A percentile compares a stretch with the other conserved stretches of the same genome.
These are phyloP conservation scores for Acacia concinna DNA, from an alignment of 331 rosid genomes.

Conservation along the genomic window DNA sequence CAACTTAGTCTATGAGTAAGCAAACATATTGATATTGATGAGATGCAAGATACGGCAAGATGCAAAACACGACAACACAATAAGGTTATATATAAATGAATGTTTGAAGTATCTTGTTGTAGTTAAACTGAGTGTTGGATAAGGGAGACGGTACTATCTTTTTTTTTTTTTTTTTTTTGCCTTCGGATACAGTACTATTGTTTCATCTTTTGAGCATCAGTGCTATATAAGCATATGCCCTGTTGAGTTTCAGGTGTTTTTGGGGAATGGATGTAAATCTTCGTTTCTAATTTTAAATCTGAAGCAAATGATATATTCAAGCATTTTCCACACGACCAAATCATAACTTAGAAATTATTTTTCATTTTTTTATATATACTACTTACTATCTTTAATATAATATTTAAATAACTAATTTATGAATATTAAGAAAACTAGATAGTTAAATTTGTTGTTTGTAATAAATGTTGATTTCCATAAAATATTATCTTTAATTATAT, in stretches of 20 bases:
- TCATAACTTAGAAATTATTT: not conserved
- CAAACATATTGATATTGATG: not conserved
- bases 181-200: too few relatives aligned
- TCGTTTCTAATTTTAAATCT: not conserved
- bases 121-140: not conserved
- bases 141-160: too few relatives aligned
- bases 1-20: constrained; percentile 47
- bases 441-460: too few relatives aligned
- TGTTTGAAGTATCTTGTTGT: not conserved
- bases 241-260: not conserved
- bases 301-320: not conserved
- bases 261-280: not conserved
- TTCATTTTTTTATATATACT: not conserved
- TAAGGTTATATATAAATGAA: not conserved
- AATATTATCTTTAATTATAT: too few relatives aligned
- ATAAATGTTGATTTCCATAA: too few relatives aligned
- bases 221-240: not conserved
- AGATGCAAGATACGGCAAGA: not conserved
- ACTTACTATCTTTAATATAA: too few relatives aligned
- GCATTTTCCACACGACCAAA: not conserved
- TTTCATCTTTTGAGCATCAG: too few relatives aligned
- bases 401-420: too few relatives aligned
- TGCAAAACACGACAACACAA: not conserved
- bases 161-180: too few relatives aligned
- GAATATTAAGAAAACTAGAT: too few relatives aligned